Evolutionary conservation across 306 rosid genomes (phyloP).

Genomic region (Phaseolus lunatus): DNA sequence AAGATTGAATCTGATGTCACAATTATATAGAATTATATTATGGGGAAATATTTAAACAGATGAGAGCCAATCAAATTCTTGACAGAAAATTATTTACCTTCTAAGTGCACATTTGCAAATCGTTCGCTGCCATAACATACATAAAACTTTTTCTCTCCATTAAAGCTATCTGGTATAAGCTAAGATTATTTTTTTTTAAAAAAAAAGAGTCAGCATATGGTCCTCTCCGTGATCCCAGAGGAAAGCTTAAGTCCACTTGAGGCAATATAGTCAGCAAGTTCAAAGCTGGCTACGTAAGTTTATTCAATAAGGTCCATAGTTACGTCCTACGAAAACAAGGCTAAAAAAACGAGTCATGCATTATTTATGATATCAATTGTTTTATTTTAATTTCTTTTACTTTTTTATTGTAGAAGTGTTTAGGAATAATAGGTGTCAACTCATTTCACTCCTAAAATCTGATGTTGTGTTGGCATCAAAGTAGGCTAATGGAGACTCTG

Average conservation of each 20-base stretch:
- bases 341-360: no score
- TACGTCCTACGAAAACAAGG: no score
- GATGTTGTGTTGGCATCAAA: not conserved
- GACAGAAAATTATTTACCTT: conserved; percentile 2
- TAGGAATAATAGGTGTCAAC: no score
- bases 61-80: conserved; percentile 35
- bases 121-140: not conserved
- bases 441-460: not conserved
- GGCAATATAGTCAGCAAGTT: not conserved
- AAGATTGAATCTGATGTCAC: conserved; percentile 6
- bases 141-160: not conserved
- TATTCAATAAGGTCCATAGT: not conserved
- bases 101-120: not conserved
- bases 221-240: not conserved
- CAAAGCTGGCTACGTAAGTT: not conserved
- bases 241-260: not conserved
- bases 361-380: no score
- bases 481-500: no score
- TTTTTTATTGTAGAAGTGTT: no score
- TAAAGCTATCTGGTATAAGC: not conserved
- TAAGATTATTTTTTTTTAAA: not conserved
- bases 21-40: conserved; percentile 15
- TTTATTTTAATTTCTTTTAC: no score
- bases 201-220: not conserved
- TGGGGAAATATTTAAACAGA: not conserved